Evolutionary conservation across 345 rosid genomes (phyloP), one percentile per base, ranked within the genome.

Genomic region (Psidium friedrichsthalianum): DNA sequence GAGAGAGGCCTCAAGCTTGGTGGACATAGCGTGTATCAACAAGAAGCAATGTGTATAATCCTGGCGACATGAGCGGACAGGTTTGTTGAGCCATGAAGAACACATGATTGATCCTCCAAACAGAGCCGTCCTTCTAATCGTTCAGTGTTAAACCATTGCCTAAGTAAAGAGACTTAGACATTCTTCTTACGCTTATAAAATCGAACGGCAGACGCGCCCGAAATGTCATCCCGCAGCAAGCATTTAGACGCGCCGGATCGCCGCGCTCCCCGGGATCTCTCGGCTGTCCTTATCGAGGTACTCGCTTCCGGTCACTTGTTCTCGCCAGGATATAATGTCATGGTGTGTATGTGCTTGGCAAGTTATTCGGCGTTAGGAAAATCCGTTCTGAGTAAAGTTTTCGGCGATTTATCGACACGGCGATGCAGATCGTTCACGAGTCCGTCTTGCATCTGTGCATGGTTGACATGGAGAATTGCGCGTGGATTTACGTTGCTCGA

Each of bases 1-100:
- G 80, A 40, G 80, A 36, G 80, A 36, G 47, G 25, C 47, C 80
- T 69, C 42, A 5, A 36, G 80, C 80, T 0, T 36, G 80, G 80
- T 42, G 80, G 80, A 69, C 25, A 69, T 32, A 24, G 80, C 80
- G 80, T 69, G 80, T 8, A 82, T 53, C 57, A 55, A 82, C 84
- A 29, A 51, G 21, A 40, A 85, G 74, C 4, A 25, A 87, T 51
- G 40, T 47, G 82, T 4, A 20, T 36, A 4, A 36, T 36, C 85
- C 78, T 57, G 86, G 82, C 78, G 85, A 59, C 82, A 83, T 81
- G 36, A 47, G 52, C 86, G 47, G 18, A 81, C 52, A 84, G 53
- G 89, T 89, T 91, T 84, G 94, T 91, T 91, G 90, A 87, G 59
- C 82, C 91, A 91, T 85, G 91, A 86, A 87, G 88, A 83, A 83